phyloP scores from a whole-genome alignment of 331 rosid genomes.

The Saraca asoca region DNA sequence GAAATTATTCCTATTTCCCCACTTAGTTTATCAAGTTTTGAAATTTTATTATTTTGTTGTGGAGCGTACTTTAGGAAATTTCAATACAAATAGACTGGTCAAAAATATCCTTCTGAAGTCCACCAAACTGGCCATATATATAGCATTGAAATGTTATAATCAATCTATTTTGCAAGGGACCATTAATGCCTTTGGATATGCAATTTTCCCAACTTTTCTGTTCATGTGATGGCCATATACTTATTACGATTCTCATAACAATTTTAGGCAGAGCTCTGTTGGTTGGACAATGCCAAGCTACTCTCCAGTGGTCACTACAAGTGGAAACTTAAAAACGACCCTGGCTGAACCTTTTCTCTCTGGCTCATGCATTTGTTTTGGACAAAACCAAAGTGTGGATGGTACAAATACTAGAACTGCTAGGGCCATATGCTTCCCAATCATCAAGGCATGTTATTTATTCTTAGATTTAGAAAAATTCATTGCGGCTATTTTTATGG shows the following conservation, averaged over 20 bases:
- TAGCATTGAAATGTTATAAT: slow-evolving; percentile 42
- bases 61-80: slow-evolving; percentile 44
- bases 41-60: slow-evolving; percentile 37
- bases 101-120: slow-evolving; percentile 36
- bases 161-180: slow-evolving; percentile 46
- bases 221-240: slow-evolving; percentile 40
- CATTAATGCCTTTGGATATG: slow-evolving; percentile 43
- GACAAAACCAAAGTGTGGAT: slow-evolving; percentile 11
- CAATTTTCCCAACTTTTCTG: slow-evolving; percentile 19
- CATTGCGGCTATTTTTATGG: no score
- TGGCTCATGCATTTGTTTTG: background rate
- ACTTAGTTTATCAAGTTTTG: slow-evolving; percentile 29
- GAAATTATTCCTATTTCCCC: slow-evolving; percentile 38
- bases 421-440: slow-evolving; percentile 25
- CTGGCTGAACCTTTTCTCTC: background rate
- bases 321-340: slow-evolving; percentile 25
- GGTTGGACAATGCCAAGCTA: slow-evolving; percentile 36
- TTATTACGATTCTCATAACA: slow-evolving; percentile 45
- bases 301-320: slow-evolving; percentile 43
- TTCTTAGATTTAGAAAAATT: no score
- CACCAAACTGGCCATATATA: slow-evolving; percentile 3
- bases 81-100: slow-evolving; percentile 22
- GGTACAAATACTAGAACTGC: slow-evolving; percentile 37
- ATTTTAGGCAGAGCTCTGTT: slow-evolving; percentile 42
- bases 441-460: background rate